Evolutionary conservation across 2,329 filamentous ascomycete genomes (phyloP).

Genomic region (Cercospora zeina): DNA sequence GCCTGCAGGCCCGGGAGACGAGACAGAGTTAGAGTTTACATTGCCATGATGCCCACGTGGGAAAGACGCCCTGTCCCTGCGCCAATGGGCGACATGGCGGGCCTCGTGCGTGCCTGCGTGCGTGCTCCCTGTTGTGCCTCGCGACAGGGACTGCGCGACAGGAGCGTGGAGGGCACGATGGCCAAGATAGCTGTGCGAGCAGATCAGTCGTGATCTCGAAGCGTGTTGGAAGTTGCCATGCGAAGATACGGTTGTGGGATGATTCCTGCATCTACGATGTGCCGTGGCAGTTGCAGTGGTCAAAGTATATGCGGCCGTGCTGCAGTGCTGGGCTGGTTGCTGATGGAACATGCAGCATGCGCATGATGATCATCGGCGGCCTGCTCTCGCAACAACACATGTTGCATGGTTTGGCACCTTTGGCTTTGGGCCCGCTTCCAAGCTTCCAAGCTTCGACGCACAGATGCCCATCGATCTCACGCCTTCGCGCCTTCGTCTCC

Average conservation of each 20-base stretch:
- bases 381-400: not conserved
- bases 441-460: not conserved
- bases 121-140: not conserved
- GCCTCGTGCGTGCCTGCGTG: not conserved
- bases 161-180: not conserved
- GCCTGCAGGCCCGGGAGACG: constrained; percentile 2
- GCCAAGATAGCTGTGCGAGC: not conserved
- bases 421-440: not conserved
- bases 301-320: not conserved
- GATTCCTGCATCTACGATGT: constrained; percentile 1
- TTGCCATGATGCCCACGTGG: constrained; percentile 4
- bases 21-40: constrained; percentile 7
- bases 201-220: not conserved
- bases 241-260: not conserved
- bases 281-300: not conserved
- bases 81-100: not conserved
- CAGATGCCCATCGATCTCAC: not conserved
- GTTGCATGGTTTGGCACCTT: constrained; percentile 1
- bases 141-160: not conserved
- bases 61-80: constrained; percentile 3
- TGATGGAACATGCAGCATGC: no score
- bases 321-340: no score
- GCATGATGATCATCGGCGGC: constrained; percentile 3
- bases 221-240: not conserved
- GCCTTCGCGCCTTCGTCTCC: not conserved